These are phyloP conservation scores for Galeopsis tetrahit DNA, from an alignment of 257 asterid genomes.

Conservation along the genomic window DNA sequence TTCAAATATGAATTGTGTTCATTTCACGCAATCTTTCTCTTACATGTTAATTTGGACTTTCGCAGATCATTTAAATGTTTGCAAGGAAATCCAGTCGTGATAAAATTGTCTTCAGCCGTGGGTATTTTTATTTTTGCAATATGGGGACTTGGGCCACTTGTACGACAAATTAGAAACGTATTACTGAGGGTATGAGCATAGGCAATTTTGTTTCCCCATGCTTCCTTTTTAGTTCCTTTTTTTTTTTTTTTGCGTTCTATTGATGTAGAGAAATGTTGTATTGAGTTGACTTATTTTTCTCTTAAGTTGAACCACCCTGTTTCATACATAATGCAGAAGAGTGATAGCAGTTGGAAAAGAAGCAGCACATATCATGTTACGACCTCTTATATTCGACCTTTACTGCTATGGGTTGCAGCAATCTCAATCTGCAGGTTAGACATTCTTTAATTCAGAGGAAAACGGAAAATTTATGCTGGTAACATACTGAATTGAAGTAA, in stretches of 20 bases:
- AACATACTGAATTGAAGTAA: slow-evolving; percentile 33
- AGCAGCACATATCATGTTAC: slow-evolving; percentile 65
- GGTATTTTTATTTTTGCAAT: slow-evolving; percentile 68
- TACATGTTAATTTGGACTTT: slow-evolving; percentile 12
- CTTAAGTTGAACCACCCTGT: slow-evolving; percentile 3
- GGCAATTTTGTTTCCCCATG: slow-evolving; percentile 26
- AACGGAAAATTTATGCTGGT: slow-evolving; percentile 2
- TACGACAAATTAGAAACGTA: slow-evolving; percentile 58
- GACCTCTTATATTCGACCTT: slow-evolving; percentile 77
- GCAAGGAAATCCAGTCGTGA: slow-evolving; percentile 53
- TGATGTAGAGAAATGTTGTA: slow-evolving; percentile 10
- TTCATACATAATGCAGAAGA: slow-evolving; percentile 55
- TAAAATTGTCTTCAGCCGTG: slow-evolving; percentile 72
- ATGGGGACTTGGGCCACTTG: slow-evolving; percentile 87
- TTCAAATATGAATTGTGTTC: background rate
- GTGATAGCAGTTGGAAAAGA: slow-evolving; percentile 67
- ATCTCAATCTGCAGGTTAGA: slow-evolving; percentile 87
- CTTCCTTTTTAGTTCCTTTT: slow-evolving; percentile 19
- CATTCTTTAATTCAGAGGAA: slow-evolving; percentile 28
- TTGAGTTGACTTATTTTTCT: background rate
- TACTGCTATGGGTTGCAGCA: slow-evolving; percentile 85
- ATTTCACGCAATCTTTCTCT: slow-evolving; percentile 29
- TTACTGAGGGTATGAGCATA: slow-evolving; percentile 52
- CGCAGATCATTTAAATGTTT: slow-evolving; percentile 60
- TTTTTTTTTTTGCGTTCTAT: slow-evolving; percentile 17